phyloP scores from a whole-genome alignment of 345 rosid species.

The Camelina hispida region DNA sequence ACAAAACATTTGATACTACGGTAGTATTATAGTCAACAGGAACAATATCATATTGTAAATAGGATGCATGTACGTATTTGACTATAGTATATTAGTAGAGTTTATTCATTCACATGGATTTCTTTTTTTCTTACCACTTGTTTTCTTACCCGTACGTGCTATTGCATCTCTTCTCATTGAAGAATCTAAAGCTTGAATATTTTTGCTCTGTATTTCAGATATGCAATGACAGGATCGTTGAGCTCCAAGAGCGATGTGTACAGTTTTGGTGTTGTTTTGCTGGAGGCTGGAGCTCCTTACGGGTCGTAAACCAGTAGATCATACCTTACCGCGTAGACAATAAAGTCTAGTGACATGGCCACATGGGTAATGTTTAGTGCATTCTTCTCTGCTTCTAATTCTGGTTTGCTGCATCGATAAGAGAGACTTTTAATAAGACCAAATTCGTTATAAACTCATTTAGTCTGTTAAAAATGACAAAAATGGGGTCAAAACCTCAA shows the following conservation, averaged over 20 bases:
- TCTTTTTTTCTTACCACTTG: neutral
- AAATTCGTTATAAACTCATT: neutral
- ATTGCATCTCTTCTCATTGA: constrained; percentile 4
- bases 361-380: constrained; percentile 65
- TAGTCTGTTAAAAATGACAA: neutral
- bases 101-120: neutral
- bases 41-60: too few relatives aligned
- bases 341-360: constrained; percentile 87
- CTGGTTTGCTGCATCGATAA: constrained; percentile 5
- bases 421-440: neutral
- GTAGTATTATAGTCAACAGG: too few relatives aligned
- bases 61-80: too few relatives aligned
- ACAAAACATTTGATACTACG: too few relatives aligned
- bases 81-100: too few relatives aligned
- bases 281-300: constrained; percentile 80
- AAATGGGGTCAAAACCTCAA: neutral
- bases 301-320: constrained; percentile 88
- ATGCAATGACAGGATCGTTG: constrained; percentile 82
- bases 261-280: constrained; percentile 81
- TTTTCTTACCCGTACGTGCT: neutral
- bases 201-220: constrained; percentile 48
- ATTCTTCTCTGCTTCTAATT: neutral
- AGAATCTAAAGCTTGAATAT: constrained; percentile 11
- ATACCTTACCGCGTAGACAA: constrained; percentile 79
- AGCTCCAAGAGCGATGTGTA: constrained; percentile 82